Evolutionary conservation across 2,329 filamentous ascomycete genomes (phyloP), one percentile per base, ranked within the genome.

Genomic region (Aureobasidium sp.): DNA sequence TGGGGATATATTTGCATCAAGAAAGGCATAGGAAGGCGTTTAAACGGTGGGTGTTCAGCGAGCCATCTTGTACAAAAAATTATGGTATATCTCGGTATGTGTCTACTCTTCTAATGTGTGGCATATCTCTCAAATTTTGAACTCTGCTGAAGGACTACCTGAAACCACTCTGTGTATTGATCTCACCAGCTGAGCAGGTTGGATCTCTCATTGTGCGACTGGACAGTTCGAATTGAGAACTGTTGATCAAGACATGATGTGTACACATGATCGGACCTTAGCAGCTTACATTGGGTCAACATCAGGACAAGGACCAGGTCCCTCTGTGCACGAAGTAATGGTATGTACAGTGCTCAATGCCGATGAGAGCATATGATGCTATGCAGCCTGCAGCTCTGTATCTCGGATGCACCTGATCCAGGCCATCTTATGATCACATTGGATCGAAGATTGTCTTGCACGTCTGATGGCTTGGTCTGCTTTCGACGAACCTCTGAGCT

Each of bases 21-120:
- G 8, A 57, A 20, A 34, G 39, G 53, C 53, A 57, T 57, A 23
- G 26, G 39, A 34, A 32, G 53, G 53, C 53, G 53, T 57, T 57
- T 12, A 46, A 13, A 34, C 29, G 52, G 41, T 36, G 39, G 52
- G 41, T 36, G 39, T 46, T 46, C 26, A 34, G 12, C 53, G 20
- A 32, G 23, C 23, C 37, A 27, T 32, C 27, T 26, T 57, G 53
- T 57, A 57, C 53, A 57, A 5, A 56, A 46, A 34, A 57, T 42
- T 37, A 46, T 44, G 26, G 29, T 36, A 29, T 20, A 39, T 36
- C 36, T 57, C 27, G 53, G 53, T 57, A 57, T 57, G 53, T 57
- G 23, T 12, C 41, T 44, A 44, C 53, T 57, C 53, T 32, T 56
- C 13, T 23, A 57, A 46, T 36, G 10, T 7, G 13, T 48, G 15